Percentiles rank a stretch among this genome's conserved stretches.
These are phyloP conservation scores for Amanita phalloides DNA, from an alignment of 768 basidiomycete genomes.

Conservation along the genomic window DNA sequence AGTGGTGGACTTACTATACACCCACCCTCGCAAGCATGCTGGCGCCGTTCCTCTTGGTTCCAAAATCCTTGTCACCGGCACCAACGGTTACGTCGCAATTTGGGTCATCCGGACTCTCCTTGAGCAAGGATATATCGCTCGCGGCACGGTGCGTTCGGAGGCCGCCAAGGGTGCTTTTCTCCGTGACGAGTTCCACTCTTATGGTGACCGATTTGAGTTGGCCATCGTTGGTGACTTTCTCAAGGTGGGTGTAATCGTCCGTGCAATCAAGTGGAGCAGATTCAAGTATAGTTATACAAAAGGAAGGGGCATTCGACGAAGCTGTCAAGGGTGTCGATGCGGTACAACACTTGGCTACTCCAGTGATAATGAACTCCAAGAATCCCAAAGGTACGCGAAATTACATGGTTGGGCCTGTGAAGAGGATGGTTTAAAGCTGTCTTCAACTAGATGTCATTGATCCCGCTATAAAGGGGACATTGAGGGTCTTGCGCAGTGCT, in stretches of 20 bases:
- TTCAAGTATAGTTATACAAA: background rate
- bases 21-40: constrained; percentile 15
- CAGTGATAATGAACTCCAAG: constrained; percentile 33
- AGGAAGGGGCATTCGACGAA: constrained; percentile 69
- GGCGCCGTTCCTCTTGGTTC: constrained; percentile 15
- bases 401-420: background rate
- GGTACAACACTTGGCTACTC: constrained; percentile 60
- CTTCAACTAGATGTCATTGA: constrained; percentile 42
- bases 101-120: constrained; percentile 50
- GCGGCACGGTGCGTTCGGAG: constrained; percentile 55
- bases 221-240: constrained; percentile 65
- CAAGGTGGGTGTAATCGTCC: constrained; percentile 13
- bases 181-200: constrained; percentile 36
- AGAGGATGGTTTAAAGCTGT: too few relatives aligned
- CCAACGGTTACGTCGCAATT: constrained; percentile 38
- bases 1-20: too few relatives aligned
- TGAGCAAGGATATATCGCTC: constrained; percentile 49
- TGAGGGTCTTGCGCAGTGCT: constrained; percentile 48
- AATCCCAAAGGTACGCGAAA: constrained; percentile 24
- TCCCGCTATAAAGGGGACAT: constrained; percentile 67
- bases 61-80: constrained; percentile 22
- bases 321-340: constrained; percentile 69
- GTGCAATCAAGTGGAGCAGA: too few relatives aligned
- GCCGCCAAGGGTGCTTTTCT: constrained; percentile 48
- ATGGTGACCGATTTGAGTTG: constrained; percentile 49